Base-by-base conservation (phyloP, 108 stramenopile genomes). In the Conticribra weissflogii region DNA sequence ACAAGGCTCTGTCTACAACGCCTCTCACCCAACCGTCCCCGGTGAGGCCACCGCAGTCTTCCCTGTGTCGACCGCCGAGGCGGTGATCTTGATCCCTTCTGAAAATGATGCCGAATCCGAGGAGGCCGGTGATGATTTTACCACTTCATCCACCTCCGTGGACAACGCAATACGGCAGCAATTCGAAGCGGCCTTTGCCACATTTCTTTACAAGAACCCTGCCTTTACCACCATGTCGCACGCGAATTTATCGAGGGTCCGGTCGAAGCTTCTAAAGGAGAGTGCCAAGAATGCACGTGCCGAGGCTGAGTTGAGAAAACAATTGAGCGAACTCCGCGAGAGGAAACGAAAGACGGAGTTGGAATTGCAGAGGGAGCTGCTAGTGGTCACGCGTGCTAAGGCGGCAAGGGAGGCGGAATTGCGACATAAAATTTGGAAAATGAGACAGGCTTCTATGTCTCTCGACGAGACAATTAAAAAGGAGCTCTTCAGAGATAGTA, bases 101-200 rank as follows among this genome's bases (percentile, higher is more conserved):
- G 71, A 60, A 17, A 2, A 51, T 1, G 58, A 36, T 34, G 27
- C 17, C 55, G 25, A 25, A 31, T 28, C 23, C 19, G 60, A 62
- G 2, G n/a, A n/a, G 16, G 33, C 4, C 19, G 32, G 51, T 24
- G 60, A 71, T 41, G 44, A 24, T 30, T 8, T 14, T 28, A 41
- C 50, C 53, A 32, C 54, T 15, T 30, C 53, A 3, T 55, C 71
- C 18, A 51, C 22, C 25, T 54, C 52, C 14, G 62, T 71, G 29
- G 71, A 71, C 36, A 34, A 60, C 25, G 50, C 41, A 3, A 60
- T 61, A 18, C 23, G 44, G 19, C 68, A 63, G 36, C 56, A 64
- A 59, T 77, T 77, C 54, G 76, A 77, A 41, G 68, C 68, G 17
- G 76, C 76, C 21, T 77, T 77, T 29, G 63, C 76, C 48, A 59